Evolutionary conservation across 169 alveolate genomes (phyloP).

Genomic region (Eimeria praecox): DNA sequence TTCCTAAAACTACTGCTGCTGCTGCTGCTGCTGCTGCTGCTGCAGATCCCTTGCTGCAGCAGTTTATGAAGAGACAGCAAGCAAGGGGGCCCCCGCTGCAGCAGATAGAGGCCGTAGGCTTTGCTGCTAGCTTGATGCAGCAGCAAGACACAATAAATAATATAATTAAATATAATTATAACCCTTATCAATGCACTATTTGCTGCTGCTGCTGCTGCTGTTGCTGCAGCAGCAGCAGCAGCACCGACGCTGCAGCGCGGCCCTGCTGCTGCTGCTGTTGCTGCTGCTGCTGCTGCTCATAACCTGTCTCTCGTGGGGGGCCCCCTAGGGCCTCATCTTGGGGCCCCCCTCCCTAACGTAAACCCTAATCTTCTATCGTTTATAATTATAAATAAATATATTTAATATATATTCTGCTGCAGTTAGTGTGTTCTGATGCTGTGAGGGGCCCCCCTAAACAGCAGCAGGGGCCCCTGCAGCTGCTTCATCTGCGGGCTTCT

Average conservation of each 20-base stretch:
- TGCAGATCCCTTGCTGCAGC: background rate
- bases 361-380: background rate
- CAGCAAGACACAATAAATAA: background rate
- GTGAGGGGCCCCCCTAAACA: background rate
- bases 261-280: background rate
- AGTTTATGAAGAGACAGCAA: background rate
- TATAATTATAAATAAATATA: too few relatives aligned
- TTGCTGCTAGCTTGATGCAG: background rate
- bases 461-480: background rate
- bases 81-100: background rate
- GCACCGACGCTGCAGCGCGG: too few relatives aligned
- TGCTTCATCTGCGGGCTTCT: background rate
- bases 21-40: background rate
- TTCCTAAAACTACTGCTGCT: background rate
- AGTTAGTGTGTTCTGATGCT: background rate
- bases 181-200: too few relatives aligned
- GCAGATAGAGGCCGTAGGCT: background rate
- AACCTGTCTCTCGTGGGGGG: background rate
- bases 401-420: background rate
- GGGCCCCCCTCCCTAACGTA: background rate
- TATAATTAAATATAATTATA: too few relatives aligned
- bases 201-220: background rate
- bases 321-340: background rate
- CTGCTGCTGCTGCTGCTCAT: background rate
- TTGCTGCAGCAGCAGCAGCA: background rate